A percentile compares a stretch with the other conserved stretches of the same genome.
phyloP scores from a whole-genome alignment of 139 green algal genomes.

The Auxenochlorella pyrenoidosa region DNA sequence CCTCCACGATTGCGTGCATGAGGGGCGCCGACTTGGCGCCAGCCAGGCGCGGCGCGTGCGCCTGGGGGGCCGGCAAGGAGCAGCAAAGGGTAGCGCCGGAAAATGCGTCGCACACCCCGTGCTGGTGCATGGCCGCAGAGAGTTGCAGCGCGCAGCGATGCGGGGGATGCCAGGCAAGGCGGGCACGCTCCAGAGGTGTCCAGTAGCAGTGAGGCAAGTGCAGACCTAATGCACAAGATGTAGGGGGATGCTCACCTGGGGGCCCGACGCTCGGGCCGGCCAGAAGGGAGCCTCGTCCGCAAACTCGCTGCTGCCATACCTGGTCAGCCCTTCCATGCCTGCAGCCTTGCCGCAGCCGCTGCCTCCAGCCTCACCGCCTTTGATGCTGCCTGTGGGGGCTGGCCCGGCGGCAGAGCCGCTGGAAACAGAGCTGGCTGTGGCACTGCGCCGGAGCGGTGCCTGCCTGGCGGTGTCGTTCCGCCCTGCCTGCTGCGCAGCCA shows the following conservation, averaged over 20 bases:
- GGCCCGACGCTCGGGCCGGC: not conserved
- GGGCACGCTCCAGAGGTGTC: too few relatives aligned
- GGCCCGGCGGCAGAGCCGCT: not conserved
- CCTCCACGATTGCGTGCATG: slow-evolving; percentile 19
- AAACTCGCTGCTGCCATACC: slow-evolving; percentile 22
- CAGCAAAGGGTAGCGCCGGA: too few relatives aligned
- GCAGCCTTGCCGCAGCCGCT: not conserved
- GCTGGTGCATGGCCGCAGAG: too few relatives aligned
- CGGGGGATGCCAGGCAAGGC: too few relatives aligned
- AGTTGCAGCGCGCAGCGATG: too few relatives aligned
- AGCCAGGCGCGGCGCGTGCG: not conserved
- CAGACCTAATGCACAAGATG: too few relatives aligned
- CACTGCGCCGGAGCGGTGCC: not conserved
- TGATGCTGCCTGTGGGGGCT: too few relatives aligned
- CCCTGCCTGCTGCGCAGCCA: not conserved
- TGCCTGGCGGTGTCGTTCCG: not conserved
- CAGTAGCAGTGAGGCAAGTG: too few relatives aligned
- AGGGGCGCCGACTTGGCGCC: slow-evolving; percentile 30
- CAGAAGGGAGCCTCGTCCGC: slow-evolving; percentile 14
- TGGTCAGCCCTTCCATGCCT: not conserved
- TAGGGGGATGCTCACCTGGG: not conserved
- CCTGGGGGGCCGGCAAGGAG: not conserved
- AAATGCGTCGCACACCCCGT: too few relatives aligned
- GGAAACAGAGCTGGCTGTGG: not conserved
- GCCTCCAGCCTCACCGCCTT: too few relatives aligned